Evolutionary conservation across 768 basidiomycete species (phyloP).

Genomic region (Cystobasidium ongulense): DNA sequence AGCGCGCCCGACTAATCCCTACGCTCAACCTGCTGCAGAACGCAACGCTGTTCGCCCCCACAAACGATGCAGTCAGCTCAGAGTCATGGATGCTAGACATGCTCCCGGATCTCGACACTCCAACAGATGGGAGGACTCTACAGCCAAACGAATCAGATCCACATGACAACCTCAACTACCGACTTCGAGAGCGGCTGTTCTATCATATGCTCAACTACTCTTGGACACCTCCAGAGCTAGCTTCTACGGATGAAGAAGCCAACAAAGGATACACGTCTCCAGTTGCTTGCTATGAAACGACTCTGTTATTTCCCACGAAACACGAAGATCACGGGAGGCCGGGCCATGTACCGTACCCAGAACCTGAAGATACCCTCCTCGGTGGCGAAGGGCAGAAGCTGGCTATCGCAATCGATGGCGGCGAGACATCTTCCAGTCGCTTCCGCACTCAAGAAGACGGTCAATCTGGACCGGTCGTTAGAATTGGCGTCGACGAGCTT

Average conservation of each 20-base stretch:
- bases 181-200: conserved; percentile 79
- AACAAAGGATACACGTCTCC: conserved; percentile 11
- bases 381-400: conserved; percentile 74
- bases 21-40: conserved; percentile 77
- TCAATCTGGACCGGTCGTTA: conserved; percentile 37
- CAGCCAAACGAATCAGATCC: conserved; percentile 28
- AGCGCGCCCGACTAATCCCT: conserved; percentile 77
- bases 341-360: conserved; percentile 47
- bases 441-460: neutral
- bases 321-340: conserved; percentile 26
- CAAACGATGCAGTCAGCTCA: conserved; percentile 73
- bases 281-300: conserved; percentile 42
- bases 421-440: conserved; percentile 40
- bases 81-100: neutral
- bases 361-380: conserved; percentile 62
- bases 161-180: conserved; percentile 72
- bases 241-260: conserved; percentile 44
- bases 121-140: neutral
- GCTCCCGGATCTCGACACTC: neutral
- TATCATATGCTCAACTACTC: conserved; percentile 88
- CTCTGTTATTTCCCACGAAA: conserved; percentile 44
- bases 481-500: conserved; percentile 69
- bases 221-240: conserved; percentile 47
- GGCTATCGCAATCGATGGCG: conserved; percentile 47
- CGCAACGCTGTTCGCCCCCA: conserved; percentile 86